Base-by-base conservation (phyloP, 345 rosid genomes). In the Populus alba region DNA sequence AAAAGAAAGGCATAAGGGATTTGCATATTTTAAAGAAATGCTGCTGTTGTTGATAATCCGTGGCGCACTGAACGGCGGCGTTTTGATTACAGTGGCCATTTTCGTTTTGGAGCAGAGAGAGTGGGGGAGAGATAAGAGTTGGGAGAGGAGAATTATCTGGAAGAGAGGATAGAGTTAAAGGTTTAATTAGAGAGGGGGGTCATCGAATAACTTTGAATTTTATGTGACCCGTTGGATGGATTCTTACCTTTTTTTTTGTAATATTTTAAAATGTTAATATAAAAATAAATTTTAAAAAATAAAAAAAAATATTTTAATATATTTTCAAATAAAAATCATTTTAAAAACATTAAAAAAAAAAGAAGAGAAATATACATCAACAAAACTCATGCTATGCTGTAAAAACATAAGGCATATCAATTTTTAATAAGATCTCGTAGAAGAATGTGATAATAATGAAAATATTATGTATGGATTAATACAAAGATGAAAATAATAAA, bases 21-120 rank as follows among this genome's bases (percentile, higher is more conserved):
- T 83, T 8, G 81, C 57, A 53, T 87, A 66, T 68, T 67, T 74
- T 25, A 75, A 75, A 23, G 91, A 76, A 3, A 76, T 4, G 72
- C 8, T 67, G 22, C 66, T 16, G 23, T 7, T 7, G 73, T 82
- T 3, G 11, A 80, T 38, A 5, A 61, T 41, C 49, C 37, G 85
- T 20, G 81, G 82, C 65, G 88, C 81, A 33, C 70, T 85, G 71
- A 89, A 86, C 75, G 92, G 89, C 77, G 87, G 79, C 81, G 98
- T 84, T 77, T 84, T 86, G 76, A 90, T 82, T 83, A 92, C 85
- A 59, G 89, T 87, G 71, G 97, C 97, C 98, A 92, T 94, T 37
- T 47, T n/a, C 98, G 91, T 94, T 37, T 61, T n/a, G 37, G 78
- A 68, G 66, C 31, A 1, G 8, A 27, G 23, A 68, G 72, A 57